Conservation (phyloP, 768 basidiomycete genomes). For the Termitomyces sp. region DNA sequence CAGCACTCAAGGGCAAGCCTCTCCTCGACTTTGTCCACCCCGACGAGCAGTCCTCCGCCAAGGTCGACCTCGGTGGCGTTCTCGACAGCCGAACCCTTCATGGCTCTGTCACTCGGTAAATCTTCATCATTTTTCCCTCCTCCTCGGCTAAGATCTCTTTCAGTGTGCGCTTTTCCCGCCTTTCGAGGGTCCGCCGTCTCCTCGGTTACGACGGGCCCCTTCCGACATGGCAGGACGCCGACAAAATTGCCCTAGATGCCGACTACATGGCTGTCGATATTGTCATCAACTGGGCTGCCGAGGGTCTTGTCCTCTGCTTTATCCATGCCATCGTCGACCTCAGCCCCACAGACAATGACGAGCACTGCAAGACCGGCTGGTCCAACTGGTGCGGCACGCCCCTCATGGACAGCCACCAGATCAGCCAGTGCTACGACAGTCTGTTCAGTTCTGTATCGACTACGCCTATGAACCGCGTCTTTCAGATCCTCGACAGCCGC, state of each 20-base stretch:
- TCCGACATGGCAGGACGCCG: conserved; percentile 56
- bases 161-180: conserved; percentile 73
- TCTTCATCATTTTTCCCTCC: background rate
- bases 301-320: conserved; percentile 85
- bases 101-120: conserved; percentile 77
- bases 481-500: conserved; percentile 72
- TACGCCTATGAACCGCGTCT: conserved; percentile 58
- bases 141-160: conserved; percentile 21
- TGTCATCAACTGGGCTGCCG: conserved; percentile 87
- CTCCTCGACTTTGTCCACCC: conserved; percentile 81
- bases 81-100: conserved; percentile 73
- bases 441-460: conserved; percentile 55
- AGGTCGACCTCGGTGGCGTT: conserved; percentile 69
- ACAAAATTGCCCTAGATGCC: conserved; percentile 65
- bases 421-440: conserved; percentile 54
- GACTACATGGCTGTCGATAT: conserved; percentile 87
- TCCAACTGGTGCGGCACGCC: conserved; percentile 89
- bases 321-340: conserved; percentile 81
- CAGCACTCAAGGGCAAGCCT: conserved; percentile 64
- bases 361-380: conserved; percentile 69
- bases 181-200: conserved; percentile 66
- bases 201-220: conserved; percentile 64
- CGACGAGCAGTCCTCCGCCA: conserved; percentile 75
- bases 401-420: conserved; percentile 51
- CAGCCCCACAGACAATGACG: conserved; percentile 68